Evolutionary conservation across 1,139 yeast genomes (phyloP), one percentile per base, ranked within the genome.

Genomic region (Yamadazyma epiphylla): DNA sequence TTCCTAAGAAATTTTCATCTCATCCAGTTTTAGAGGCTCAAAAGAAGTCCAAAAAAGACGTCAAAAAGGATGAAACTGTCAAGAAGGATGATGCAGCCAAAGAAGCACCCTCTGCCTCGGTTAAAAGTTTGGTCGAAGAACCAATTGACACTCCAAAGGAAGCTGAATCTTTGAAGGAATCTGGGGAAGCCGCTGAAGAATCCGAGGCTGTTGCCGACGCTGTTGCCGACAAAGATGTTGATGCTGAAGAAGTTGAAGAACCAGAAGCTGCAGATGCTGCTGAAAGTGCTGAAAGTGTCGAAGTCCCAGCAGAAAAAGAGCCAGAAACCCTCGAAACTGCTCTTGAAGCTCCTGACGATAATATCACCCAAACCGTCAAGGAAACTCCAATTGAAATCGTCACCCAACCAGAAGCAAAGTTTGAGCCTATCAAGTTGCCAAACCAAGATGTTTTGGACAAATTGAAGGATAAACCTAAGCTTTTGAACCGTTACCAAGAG

Each of bases 401-500:
- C 20, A 44, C 55, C 22, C 60, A 52, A 35, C 60, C 67, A 2
- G 56, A 49, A 26, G 40, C 58, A 29, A 63, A 62, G 45, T 58
- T 46, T 33, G 60, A 52, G 32, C 68, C 71, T 1, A 52, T 55
- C 19, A 48, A 52, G 25, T 39, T 47, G 23, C 66, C 68, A 7
- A 58, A 61, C 44, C 64, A 59, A 32, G 70, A 64, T 33, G 53
- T 51, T 27, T 51, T 66, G 36, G 77, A 71, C 21, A 43, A 57
- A 31, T 57, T 74, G 29, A 58, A 64, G 31, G 70, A 66, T 34
- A 70, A 70, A 37, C 81, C 81, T 19, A 58, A 60, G 24, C 53
- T 75, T 49, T 58, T 71, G 41, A 51, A 51, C 37, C 64, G 70
- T 34, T 75, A 74, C 54, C 55, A 66, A 38, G 76, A 66, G 34